Evolutionary conservation across 2,329 filamentous ascomycete genomes (phyloP), one percentile per base, ranked within the genome.

Genomic region (Fusarium secorum): DNA sequence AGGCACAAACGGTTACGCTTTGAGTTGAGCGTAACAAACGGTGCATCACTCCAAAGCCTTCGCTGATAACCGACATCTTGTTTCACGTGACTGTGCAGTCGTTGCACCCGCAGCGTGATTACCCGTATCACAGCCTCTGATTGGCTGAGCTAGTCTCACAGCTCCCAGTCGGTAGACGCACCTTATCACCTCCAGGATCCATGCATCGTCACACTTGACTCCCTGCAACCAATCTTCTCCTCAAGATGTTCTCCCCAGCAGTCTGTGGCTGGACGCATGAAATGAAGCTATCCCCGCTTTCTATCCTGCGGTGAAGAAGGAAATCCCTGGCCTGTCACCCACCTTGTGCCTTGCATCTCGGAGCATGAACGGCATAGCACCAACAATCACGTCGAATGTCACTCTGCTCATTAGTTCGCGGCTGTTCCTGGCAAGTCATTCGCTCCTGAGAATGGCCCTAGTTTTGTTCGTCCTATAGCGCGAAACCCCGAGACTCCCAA

Each of bases 401-500:
- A 67, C 64, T 67, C 64, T 67, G 13, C 38, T 51, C 44, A 35
- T 41, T 54, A 57, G 49, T 57, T 72, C 60, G 69, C 69, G 69
- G 68, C 61, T 72, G 65, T 72, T 70, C 60, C 53, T 63, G 60
- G 20, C 26, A 41, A 38, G 60, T 26, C 48, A 69, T 70, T 70
- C 69, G 69, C 61, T 68, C 64, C 55, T 51, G 39, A 45, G 51
- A 46, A 39, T 35, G 35, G 51, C 57, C 39, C 52, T 59, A 46
- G 61, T 56, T 60, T 24, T 60, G 48, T 49, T 70, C 38, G 44
- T 38, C 61, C 65, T 63, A 65, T 75, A 73, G 73, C 68, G 69
- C 63, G 62, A 66, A 64, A 70, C 59, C 54, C 35, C 44, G 28
- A 57, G 61, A 67, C 70, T 72, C 63, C 73, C 74, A 75, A 75